Evolutionary conservation across 1,284 basidiomycete species (phyloP).

Genomic region (Melampsora americana): DNA sequence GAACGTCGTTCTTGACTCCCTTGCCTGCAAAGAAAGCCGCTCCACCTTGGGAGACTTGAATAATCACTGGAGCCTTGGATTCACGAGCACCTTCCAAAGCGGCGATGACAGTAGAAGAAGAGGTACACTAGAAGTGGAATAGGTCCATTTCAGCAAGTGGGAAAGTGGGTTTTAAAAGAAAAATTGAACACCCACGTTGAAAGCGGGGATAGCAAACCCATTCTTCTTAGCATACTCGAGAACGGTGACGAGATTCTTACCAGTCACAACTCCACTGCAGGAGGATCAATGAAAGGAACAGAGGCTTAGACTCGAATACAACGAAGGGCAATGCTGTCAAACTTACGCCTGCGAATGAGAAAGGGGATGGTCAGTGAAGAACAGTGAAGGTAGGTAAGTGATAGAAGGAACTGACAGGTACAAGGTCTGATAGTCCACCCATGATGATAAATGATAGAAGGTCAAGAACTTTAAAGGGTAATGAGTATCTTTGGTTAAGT

Average conservation of each 20-base stretch:
- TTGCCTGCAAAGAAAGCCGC: slow-evolving; percentile 96
- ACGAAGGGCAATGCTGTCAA: neutral
- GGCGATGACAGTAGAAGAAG: slow-evolving; percentile 80
- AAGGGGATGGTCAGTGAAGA: neutral
- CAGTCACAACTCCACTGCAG: slow-evolving; percentile 40
- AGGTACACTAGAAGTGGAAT: slow-evolving; percentile 52
- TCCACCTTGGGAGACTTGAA: slow-evolving; percentile 96
- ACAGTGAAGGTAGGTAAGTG: slow-evolving; percentile 1
- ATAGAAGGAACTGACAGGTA: slow-evolving; percentile 29
- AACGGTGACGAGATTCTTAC: slow-evolving; percentile 41
- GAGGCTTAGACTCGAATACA: neutral
- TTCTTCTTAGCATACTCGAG: slow-evolving; percentile 43
- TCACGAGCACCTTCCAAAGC: slow-evolving; percentile 83
- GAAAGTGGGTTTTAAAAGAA: neutral
- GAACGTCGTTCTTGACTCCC: slow-evolving; percentile 88
- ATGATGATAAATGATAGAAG: slow-evolving; percentile 4
- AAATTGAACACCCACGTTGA: slow-evolving; percentile 28
- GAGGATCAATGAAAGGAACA: neutral
- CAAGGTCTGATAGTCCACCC: slow-evolving; percentile 37
- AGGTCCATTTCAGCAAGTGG: neutral
- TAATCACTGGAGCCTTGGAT: slow-evolving; percentile 94
- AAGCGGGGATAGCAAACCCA: slow-evolving; percentile 43
- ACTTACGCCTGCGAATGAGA: slow-evolving; percentile 20
- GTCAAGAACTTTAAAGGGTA: no score
- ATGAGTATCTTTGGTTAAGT: no score